These are phyloP conservation scores for Handroanthus guayacan DNA, from an alignment of 257 asterid species.

Conservation along the genomic window DNA sequence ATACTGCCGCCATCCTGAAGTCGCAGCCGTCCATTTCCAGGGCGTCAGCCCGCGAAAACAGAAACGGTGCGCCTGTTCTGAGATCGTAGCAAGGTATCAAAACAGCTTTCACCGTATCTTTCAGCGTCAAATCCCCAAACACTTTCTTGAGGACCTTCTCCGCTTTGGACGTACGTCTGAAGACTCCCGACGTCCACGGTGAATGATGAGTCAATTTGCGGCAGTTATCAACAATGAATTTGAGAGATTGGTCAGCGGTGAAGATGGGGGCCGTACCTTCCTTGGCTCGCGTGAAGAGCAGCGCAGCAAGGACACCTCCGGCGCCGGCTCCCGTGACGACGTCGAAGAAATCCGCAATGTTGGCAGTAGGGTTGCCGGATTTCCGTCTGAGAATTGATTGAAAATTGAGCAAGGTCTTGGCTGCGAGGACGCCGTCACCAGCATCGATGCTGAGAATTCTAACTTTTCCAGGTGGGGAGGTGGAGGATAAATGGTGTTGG, in stretches of 20 bases:
- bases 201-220: conserved; percentile 33
- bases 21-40: conserved; percentile 80
- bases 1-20: conserved; percentile 62
- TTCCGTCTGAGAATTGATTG: conserved; percentile 54
- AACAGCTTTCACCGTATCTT: conserved; percentile 68
- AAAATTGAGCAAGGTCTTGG: conserved; percentile 59
- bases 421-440: conserved; percentile 70
- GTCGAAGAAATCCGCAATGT: conserved; percentile 74
- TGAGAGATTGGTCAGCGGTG: conserved; percentile 60
- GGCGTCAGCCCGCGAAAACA: conserved; percentile 88
- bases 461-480: conserved; percentile 48
- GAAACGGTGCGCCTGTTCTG: conserved; percentile 65
- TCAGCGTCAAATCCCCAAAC: conserved; percentile 62
- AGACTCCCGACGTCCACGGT: conserved; percentile 21
- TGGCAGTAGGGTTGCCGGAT: conserved; percentile 63
- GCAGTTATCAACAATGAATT: conserved; percentile 47
- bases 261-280: conserved; percentile 54
- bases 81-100: conserved; percentile 87
- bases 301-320: conserved; percentile 72
- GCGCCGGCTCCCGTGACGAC: conserved; percentile 77
- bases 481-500: background rate
- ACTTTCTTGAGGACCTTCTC: conserved; percentile 48
- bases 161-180: conserved; percentile 33
- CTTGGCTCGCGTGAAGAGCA: conserved; percentile 62
- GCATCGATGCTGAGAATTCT: conserved; percentile 80